Percentiles rank a stretch among this genome's conserved stretches.
phyloP scores from a whole-genome alignment of 1,284 basidiomycete genomes.

The Pterulicium gracile region DNA sequence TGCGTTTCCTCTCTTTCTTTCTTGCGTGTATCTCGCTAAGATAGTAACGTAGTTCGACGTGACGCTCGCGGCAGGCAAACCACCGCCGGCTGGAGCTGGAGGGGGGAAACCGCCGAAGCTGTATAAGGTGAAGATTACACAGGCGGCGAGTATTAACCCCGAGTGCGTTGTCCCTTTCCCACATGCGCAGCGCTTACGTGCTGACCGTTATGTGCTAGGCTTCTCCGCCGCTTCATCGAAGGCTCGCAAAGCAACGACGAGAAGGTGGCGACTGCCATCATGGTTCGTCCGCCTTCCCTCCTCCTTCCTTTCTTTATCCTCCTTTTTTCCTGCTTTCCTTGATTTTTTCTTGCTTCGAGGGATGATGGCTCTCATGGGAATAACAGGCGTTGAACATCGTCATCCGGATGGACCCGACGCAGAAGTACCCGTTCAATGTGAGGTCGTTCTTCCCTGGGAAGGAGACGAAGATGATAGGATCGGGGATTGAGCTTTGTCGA shows the following conservation, averaged over 20 bases:
- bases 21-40: not conserved
- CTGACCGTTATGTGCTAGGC: constrained; percentile 26
- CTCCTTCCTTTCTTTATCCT: not conserved
- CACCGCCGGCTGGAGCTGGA: too few relatives aligned
- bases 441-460: constrained; percentile 48
- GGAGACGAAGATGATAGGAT: constrained; percentile 38
- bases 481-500: constrained; percentile 42
- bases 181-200: constrained; percentile 2
- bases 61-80: constrained; percentile 18
- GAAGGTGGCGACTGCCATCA: constrained; percentile 47
- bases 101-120: constrained; percentile 28
- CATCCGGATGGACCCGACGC: constrained; percentile 46
- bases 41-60: constrained; percentile 34
- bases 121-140: constrained; percentile 39
- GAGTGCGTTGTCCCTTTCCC: constrained; percentile 30
- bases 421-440: constrained; percentile 47
- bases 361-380: too few relatives aligned
- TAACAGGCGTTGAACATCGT: constrained; percentile 48
- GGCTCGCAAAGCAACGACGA: constrained; percentile 49
- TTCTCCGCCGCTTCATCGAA: constrained; percentile 38
- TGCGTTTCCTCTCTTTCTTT: not conserved
- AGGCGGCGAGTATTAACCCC: constrained; percentile 48
- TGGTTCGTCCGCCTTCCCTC: constrained; percentile 28
- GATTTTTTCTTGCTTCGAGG: not conserved
- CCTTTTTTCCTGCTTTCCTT: not conserved